A percentile compares a stretch with the other conserved stretches of the same genome.
These are phyloP conservation scores for Gymnopilus dilepis DNA, from an alignment of 768 basidiomycete genomes.

Conservation along the genomic window DNA sequence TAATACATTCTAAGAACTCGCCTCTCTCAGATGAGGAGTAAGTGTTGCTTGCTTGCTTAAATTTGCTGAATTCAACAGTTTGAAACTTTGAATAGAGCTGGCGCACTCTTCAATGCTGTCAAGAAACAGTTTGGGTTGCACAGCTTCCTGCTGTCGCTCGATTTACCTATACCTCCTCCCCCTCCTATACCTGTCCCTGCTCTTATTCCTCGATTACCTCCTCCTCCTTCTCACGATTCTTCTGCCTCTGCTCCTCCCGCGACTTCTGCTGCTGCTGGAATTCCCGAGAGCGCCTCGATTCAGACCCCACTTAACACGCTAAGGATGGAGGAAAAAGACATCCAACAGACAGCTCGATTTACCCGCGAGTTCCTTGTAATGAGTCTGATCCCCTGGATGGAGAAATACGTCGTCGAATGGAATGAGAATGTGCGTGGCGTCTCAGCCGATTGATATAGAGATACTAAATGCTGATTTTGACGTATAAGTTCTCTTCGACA, in stretches of 20 bases:
- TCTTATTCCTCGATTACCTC: slow-evolving; percentile 69
- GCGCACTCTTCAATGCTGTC: slow-evolving; percentile 82
- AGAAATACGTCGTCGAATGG: slow-evolving; percentile 91
- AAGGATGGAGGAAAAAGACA: slow-evolving; percentile 70
- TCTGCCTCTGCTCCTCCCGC: slow-evolving; percentile 23
- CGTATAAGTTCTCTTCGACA: slow-evolving; percentile 68
- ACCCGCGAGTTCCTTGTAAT: slow-evolving; percentile 87
- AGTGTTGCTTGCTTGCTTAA: slow-evolving; percentile 33
- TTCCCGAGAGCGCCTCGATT: slow-evolving; percentile 29
- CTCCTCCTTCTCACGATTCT: slow-evolving; percentile 45
- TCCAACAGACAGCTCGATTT: slow-evolving; percentile 75
- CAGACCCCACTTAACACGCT: slow-evolving; percentile 46
- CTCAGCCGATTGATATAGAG: neutral
- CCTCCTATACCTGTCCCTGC: slow-evolving; percentile 71
- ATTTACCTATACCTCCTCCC: slow-evolving; percentile 65
- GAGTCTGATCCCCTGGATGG: slow-evolving; percentile 96
- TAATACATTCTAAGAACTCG: slow-evolving; percentile 75
- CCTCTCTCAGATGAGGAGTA: slow-evolving; percentile 81
- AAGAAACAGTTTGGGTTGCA: slow-evolving; percentile 88
- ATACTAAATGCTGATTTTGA: slow-evolving; percentile 7
- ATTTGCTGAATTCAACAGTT: slow-evolving; percentile 3
- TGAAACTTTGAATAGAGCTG: slow-evolving; percentile 53
- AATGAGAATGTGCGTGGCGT: slow-evolving; percentile 71
- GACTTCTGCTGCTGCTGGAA: slow-evolving; percentile 25
- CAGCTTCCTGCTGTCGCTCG: slow-evolving; percentile 69